Evolutionary conservation across 73 alveolate species (phyloP), one percentile per base, ranked within the genome.

Genomic region (Paramecium caudatum): DNA sequence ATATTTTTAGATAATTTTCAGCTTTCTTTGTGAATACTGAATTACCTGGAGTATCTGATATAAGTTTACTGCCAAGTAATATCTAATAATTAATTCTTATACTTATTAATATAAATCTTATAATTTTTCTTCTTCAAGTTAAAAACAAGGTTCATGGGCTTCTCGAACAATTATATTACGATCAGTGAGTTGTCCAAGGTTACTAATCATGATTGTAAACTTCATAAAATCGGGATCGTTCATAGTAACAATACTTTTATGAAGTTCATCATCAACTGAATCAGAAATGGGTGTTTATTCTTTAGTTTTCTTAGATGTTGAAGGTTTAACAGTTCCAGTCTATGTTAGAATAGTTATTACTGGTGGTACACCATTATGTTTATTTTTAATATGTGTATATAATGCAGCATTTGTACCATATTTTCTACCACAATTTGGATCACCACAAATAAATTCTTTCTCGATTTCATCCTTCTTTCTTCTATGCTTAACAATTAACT

Each of bases 351-450:
- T 13, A 33, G 19, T 33, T 30, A n/a, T 30, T 65, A 65, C 83
- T 21, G 88, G 93, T 21, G 82, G 85, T n/a, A 86, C 68, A 21
- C 93, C 84, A 62, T 86, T 86, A 63, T 86, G 93, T 23, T 86
- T 86, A 86, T 86, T 86, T 43, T 86, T 86, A 17, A 78, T 86
- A 37, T 86, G 93, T 21, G 93, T 86, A 39, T 86, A 86, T 21
- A 86, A 78, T 10, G 93, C 93, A 21, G 93, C 93, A 63, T 86
- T 86, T 41, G 93, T 86, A 12, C 93, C 93, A 63, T 86, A 86
- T 32, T 86, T 46, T 63, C 84, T 86, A 8, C 93, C 93, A 41
- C 93, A 86, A 86, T 86, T 78, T 3, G 93, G 93, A 70, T 78
- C 82, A 12, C 93, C 93, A 46, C 93, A 86, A 19, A 86, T 86